Base-by-base conservation (phyloP, 2,329 filamentous ascomycete genomes). In the Sporothrix globosa region DNA sequence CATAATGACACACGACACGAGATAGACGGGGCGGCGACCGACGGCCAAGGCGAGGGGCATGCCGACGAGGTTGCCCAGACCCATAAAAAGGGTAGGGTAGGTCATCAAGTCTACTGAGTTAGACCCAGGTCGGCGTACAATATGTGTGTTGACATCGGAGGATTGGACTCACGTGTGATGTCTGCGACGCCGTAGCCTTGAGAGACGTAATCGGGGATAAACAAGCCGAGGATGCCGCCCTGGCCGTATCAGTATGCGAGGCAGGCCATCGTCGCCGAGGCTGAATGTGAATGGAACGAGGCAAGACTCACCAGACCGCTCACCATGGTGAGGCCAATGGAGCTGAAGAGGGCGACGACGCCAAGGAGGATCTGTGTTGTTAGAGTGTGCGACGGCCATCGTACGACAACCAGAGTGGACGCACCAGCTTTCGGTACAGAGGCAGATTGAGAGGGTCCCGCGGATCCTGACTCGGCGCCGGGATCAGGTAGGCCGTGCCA, bases 141-240 rank as follows among this genome's bases (percentile, higher is more conserved):
- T 10, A 17, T 46, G 1, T 46, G 2, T 46, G 41, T 4, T 17
- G 41, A 13, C 11, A 10, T 14, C 10, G 1, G 1, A 54, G 21
- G 52, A 24, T 7, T 13, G 14, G 6, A 54, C 53, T 11, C 17
- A 58, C 54, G 54, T 4, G 54, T 58, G n/a, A 58, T 58, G 27
- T 58, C 54, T 17, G 54, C 54, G 14, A 58, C 54, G 54, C 54
- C 54, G 54, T 58, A 58, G 54, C 54, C 54, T 58, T 58, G 54
- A 7, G 27, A 17, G 17, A 58, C 27, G 9, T 58, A 58, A n/a
- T 34, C 27, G 27, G 54, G 54, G 14, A 58, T 58, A 5, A 58
- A 58, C 7, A 58, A 39, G 54, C 54, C 54, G 30, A 58, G 54
- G 19, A 39, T 58, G 14, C 54, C 54, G 27, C 54, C 54, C 54